Evolutionary conservation across 495 filamentous ascomycete species (phyloP).

Genomic region (Penicillium macrosclerotiorum): DNA sequence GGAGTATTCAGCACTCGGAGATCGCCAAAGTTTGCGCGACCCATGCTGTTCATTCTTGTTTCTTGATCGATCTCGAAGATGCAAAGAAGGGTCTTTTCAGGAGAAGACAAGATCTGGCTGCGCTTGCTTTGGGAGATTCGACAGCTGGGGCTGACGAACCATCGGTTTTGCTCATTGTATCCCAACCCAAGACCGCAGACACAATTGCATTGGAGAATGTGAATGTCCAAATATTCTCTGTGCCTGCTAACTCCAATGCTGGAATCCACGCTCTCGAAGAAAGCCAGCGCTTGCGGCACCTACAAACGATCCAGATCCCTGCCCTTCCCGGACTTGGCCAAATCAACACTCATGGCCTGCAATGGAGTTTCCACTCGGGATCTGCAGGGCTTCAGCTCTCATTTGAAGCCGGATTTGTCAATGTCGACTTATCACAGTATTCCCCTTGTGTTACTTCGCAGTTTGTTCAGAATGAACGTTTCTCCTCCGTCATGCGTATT

Average conservation of each 20-base stretch:
- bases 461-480: slow-evolving; percentile 40
- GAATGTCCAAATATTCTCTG: slow-evolving; percentile 43
- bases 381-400: slow-evolving; percentile 45
- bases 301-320: slow-evolving; percentile 38
- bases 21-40: slow-evolving; percentile 30
- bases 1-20: slow-evolving; percentile 43
- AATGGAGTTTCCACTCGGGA: slow-evolving; percentile 46
- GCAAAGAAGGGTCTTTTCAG: slow-evolving; percentile 43
- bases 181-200: slow-evolving; percentile 32
- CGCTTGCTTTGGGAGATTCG: slow-evolving; percentile 37
- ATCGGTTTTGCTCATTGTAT: slow-evolving; percentile 41
- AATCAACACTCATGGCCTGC: slow-evolving; percentile 24
- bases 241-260: slow-evolving; percentile 26
- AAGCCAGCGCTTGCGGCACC: slow-evolving; percentile 37
- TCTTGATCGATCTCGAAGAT: slow-evolving; percentile 47
- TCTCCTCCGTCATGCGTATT: slow-evolving; percentile 46
- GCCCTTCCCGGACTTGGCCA: slow-evolving; percentile 24
- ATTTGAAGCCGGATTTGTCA: slow-evolving; percentile 43
- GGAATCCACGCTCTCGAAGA: slow-evolving; percentile 22
- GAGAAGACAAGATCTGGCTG: slow-evolving; percentile 41
- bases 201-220: slow-evolving; percentile 34
- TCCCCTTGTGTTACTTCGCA: slow-evolving; percentile 39
- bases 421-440: slow-evolving; percentile 47
- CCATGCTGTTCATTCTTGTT: slow-evolving; percentile 37
- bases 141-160: slow-evolving; percentile 31